Conservation (phyloP, 2,329 filamentous ascomycete species). For the Neobulgaria alba region DNA sequence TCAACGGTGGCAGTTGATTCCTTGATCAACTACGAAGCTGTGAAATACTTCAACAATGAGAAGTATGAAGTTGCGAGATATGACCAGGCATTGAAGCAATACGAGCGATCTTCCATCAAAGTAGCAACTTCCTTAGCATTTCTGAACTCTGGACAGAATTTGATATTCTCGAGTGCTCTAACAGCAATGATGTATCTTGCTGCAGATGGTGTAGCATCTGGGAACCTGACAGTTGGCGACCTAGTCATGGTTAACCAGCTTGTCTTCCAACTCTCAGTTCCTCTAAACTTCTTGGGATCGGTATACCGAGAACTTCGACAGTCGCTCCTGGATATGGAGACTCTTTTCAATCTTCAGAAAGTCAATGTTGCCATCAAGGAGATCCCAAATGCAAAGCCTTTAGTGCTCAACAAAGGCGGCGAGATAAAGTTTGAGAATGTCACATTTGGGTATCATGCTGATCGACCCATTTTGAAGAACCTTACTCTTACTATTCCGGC, state of each 20-base stretch:
- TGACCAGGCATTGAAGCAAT: slow-evolving; percentile 74
- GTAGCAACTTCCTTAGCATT: slow-evolving; percentile 88
- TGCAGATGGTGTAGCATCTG: slow-evolving; percentile 76
- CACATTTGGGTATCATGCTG: slow-evolving; percentile 81
- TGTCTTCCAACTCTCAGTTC: slow-evolving; percentile 94
- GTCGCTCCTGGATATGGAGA: slow-evolving; percentile 96
- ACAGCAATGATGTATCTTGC: slow-evolving; percentile 99
- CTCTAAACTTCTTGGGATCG: slow-evolving; percentile 94
- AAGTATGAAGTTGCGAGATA: slow-evolving; percentile 88
- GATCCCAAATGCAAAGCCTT: slow-evolving; percentile 60
- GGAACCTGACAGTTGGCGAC: slow-evolving; percentile 82
- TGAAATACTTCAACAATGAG: slow-evolving; percentile 99
- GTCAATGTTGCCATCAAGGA: slow-evolving; percentile 86
- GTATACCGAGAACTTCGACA: slow-evolving; percentile 94
- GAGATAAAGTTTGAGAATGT: slow-evolving; percentile 95
- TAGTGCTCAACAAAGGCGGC: slow-evolving; percentile 67
- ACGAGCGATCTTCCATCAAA: slow-evolving; percentile 93
- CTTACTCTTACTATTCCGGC: slow-evolving; percentile 84
- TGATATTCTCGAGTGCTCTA: slow-evolving; percentile 91
- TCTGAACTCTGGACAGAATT: slow-evolving; percentile 89
- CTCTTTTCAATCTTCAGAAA: slow-evolving; percentile 92
- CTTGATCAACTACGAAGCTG: slow-evolving; percentile 96
- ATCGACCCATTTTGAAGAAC: slow-evolving; percentile 79
- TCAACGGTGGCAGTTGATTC: slow-evolving; percentile 95
- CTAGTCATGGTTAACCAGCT: slow-evolving; percentile 98